Evolutionary conservation across 208 protist genomes (phyloP), one percentile per base, ranked within the genome.

Genomic region (Histomonas meleagridis): DNA sequence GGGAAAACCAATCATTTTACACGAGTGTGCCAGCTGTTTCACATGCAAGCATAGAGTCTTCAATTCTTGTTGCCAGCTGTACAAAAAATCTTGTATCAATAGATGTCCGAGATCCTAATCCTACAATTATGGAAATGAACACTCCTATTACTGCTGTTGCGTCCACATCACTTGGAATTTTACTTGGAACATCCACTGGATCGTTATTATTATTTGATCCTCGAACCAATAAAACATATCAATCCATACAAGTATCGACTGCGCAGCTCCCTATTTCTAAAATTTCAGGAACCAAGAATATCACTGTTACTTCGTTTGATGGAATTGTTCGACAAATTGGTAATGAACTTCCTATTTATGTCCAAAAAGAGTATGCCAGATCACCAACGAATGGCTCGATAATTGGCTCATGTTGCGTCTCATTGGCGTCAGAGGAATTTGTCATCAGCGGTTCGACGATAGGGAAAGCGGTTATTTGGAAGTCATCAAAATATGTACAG

Each of bases 291-390:
- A 21, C 14, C 18, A 55, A 48, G 5, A 48, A 55, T 51, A 43
- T 86, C 7, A 86, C 76, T 40, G 76, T 86, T 38, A 86, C 76
- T 53, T 86, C 76, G 1, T 86, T 86, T 55, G 76, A 86, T 86
- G 76, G 76, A 43, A 86, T 86, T 38, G 46, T 86, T 32, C 4
- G 76, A 5, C 18, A 26, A 38, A 86, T 86, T 38, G 76, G 76
- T 35, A 86, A 51, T 38, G 76, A 86, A 16, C 76, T 86, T 38
- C 76, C 76, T 21, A 14, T 86, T 7, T 86, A 57, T 38, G 76
- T 86, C 38, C 46, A 86, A 10, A 86, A 86, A 38, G 76, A 86
- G 26, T 86, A 57, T 49, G 23, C 46, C 2, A 0, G 76, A 38
- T 40, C 76, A 26, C 46, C 76, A 38, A 86, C 55, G 7, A 86